Percentiles rank a stretch among this genome's conserved stretches.
Conservation (phyloP, 2,329 filamentous ascomycete genomes). For the Pseudocercospora ulei region DNA sequence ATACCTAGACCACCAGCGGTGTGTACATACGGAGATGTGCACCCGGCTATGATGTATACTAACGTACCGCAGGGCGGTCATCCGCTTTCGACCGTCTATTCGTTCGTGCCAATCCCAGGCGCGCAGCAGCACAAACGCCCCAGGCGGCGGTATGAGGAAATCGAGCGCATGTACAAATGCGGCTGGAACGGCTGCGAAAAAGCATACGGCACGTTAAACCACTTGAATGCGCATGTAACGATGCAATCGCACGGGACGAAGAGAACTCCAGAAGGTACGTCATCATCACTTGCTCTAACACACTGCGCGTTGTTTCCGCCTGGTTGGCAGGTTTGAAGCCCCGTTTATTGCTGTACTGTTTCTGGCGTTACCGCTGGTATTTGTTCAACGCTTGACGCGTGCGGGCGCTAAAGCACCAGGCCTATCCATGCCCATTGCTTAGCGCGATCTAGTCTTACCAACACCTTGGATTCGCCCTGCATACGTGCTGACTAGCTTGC, state of each 20-base stretch:
- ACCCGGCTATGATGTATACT: constrained; percentile 26
- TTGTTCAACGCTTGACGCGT: constrained; percentile 26
- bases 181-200: constrained; percentile 98
- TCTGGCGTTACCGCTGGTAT: constrained; percentile 24
- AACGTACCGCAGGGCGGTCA: constrained; percentile 41
- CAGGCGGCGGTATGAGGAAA: constrained; percentile 88
- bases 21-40: constrained; percentile 36
- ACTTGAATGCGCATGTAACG: constrained; percentile 94
- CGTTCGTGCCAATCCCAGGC: constrained; percentile 92
- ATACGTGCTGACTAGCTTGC: constrained; percentile 34
- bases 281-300: constrained; percentile 6
- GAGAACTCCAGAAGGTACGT: constrained; percentile 89
- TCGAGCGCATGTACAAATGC: constrained; percentile 99
- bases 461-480: constrained; percentile 23
- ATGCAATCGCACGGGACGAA: constrained; percentile 97
- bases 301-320: constrained; percentile 16
- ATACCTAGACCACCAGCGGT: constrained; percentile 54
- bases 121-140: constrained; percentile 96
- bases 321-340: constrained; percentile 16
- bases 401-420: constrained; percentile 28
- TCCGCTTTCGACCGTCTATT: constrained; percentile 71
- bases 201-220: constrained; percentile 93
- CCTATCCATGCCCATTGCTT: constrained; percentile 27
- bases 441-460: constrained; percentile 29
- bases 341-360: constrained; percentile 9